Conservation (phyloP, 139 green algal species). For the Chlorella sp. region DNA sequence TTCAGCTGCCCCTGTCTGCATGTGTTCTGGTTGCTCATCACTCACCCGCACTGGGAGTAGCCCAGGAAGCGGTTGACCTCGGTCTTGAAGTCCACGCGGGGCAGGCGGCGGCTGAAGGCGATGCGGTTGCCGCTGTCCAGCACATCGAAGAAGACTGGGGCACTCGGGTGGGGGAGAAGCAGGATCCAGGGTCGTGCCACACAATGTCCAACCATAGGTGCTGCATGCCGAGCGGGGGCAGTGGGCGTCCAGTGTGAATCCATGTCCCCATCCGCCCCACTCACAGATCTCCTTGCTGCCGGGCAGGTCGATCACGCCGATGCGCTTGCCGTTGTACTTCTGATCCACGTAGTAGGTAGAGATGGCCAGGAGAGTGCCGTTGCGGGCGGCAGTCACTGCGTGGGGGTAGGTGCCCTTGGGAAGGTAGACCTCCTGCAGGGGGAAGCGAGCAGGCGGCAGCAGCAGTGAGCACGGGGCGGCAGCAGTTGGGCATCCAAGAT, state of each 20-base stretch:
- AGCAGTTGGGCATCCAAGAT: too few relatives aligned
- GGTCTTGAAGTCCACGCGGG: conserved; percentile 7
- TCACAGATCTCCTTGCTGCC: not conserved
- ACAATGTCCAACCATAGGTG: too few relatives aligned
- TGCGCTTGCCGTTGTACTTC: not conserved
- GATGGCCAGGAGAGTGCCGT: not conserved
- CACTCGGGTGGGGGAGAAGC: too few relatives aligned
- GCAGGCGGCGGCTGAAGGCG: not conserved
- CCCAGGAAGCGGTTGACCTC: not conserved
- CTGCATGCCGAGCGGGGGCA: too few relatives aligned
- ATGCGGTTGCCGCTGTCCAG: not conserved
- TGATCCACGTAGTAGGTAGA: conserved; percentile 21
- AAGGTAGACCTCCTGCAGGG: conserved; percentile 17
- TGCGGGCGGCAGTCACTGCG: not conserved
- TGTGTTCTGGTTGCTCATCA: too few relatives aligned
- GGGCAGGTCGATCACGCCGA: not conserved
- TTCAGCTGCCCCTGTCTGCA: too few relatives aligned
- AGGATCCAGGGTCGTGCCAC: too few relatives aligned
- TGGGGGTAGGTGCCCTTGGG: conserved; percentile 11
- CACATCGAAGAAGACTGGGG: conserved; percentile 3
- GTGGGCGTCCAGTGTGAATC: too few relatives aligned
- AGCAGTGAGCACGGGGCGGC: too few relatives aligned
- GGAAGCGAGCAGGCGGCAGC: too few relatives aligned
- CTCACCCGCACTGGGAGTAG: not conserved
- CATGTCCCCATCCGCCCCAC: too few relatives aligned